A percentile compares a stretch with the other conserved stretches of the same genome.
phyloP scores from a whole-genome alignment of 345 rosid species.

The Microcos paniculata region DNA sequence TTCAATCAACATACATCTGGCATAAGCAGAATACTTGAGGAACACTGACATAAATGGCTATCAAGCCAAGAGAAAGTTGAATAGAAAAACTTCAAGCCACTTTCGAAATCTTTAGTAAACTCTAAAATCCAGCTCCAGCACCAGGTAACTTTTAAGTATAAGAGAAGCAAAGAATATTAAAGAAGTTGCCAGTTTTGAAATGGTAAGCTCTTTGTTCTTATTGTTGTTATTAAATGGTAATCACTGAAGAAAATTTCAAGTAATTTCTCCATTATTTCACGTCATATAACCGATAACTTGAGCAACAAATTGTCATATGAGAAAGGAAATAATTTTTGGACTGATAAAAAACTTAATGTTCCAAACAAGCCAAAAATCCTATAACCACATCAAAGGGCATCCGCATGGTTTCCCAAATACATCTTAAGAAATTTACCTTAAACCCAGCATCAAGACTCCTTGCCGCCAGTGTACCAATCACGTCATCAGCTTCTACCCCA shows the following conservation, averaged over 20 bases:
- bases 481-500: constrained; percentile 99
- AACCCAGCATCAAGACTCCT: constrained; percentile 82
- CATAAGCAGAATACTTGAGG: not conserved
- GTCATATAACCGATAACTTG: not conserved
- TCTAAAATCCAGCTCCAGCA: not conserved
- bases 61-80: not conserved
- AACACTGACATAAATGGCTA: not conserved
- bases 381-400: not conserved
- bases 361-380: not conserved
- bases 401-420: not conserved
- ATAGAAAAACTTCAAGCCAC: not conserved
- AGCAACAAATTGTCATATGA: not conserved
- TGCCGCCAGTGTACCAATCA: constrained; percentile 86
- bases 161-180: not conserved
- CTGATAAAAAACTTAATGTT: not conserved
- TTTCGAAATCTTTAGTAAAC: not conserved
- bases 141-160: not conserved
- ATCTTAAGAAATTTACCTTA: constrained; percentile 47
- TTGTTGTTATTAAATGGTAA: not conserved
- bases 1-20: not conserved
- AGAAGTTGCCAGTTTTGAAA: not conserved
- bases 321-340: not conserved
- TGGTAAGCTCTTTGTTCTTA: not conserved
- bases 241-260: not conserved
- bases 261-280: not conserved